These are phyloP conservation scores for Fusarium albosuccineum DNA, from an alignment of 2,329 filamentous ascomycete genomes.

Conservation along the genomic window DNA sequence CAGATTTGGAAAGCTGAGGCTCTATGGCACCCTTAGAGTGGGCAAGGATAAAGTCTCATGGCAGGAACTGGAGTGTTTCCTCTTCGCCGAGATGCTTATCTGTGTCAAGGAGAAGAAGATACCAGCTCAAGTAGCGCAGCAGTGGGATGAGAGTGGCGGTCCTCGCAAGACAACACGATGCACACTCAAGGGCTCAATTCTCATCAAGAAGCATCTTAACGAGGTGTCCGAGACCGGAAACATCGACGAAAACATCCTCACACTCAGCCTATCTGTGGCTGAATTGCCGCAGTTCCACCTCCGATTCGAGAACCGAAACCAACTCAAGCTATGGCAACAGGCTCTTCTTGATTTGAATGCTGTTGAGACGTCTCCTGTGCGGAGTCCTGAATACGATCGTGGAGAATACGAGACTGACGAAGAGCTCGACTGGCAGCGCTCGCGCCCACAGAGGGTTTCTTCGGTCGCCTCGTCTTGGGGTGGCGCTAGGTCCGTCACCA, in stretches of 20 bases:
- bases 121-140: conserved; percentile 61
- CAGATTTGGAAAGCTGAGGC: conserved; percentile 89
- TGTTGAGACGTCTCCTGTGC: conserved; percentile 72
- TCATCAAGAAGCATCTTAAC: conserved; percentile 98
- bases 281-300: conserved; percentile 96
- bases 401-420: conserved; percentile 88
- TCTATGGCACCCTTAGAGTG: conserved; percentile 91
- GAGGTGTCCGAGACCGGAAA: conserved; percentile 80
- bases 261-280: conserved; percentile 88
- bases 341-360: conserved; percentile 86
- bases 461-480: conserved; percentile 88
- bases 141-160: conserved; percentile 74
- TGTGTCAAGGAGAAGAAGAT: conserved; percentile 98
- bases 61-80: conserved; percentile 97
- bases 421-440: conserved; percentile 81
- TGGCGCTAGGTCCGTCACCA: conserved; percentile 83
- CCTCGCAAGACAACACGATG: conserved; percentile 78
- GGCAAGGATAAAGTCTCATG: conserved; percentile 97
- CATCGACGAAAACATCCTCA: conserved; percentile 85
- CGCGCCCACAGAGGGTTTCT: conserved; percentile 76
- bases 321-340: conserved; percentile 91
- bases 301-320: conserved; percentile 84
- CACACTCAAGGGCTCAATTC: conserved; percentile 95
- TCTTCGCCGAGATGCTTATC: conserved; percentile 99
- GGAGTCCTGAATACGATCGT: conserved; percentile 82